phyloP scores from a whole-genome alignment of 1,284 basidiomycete species.

The Mycosarcoma maydis region DNA sequence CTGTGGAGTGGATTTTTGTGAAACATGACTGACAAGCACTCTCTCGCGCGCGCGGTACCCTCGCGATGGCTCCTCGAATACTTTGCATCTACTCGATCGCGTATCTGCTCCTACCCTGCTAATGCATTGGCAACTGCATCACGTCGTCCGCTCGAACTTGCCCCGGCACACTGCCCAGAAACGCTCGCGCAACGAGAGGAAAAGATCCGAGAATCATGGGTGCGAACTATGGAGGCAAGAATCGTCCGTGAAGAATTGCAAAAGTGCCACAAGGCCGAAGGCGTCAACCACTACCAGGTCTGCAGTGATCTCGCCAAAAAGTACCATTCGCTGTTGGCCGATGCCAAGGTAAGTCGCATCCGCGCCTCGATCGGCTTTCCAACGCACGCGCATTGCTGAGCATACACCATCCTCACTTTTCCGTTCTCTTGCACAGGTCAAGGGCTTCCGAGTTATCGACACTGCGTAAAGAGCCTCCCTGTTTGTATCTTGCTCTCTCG shows the following conservation, averaged over 20 bases:
- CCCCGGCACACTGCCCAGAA: conserved; percentile 8
- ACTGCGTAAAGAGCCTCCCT: conserved; percentile 21
- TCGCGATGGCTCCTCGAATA: no score
- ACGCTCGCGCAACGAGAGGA: conserved; percentile 74
- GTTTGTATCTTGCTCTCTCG: no score
- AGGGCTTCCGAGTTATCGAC: conserved; percentile 55
- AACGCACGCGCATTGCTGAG: no score
- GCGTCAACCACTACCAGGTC: conserved; percentile 74
- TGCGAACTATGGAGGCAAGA: conserved; percentile 90
- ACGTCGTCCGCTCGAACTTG: no score
- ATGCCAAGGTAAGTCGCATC: conserved; percentile 85
- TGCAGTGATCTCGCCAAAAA: conserved; percentile 87
- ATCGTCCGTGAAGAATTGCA: conserved; percentile 88
- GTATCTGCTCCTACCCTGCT: not conserved
- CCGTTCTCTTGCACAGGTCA: conserved; percentile 28
- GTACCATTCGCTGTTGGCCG: conserved; percentile 82
- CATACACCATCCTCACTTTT: not conserved
- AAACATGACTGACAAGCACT: no score
- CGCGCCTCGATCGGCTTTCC: no score
- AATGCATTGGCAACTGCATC: not conserved
- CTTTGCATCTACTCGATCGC: no score
- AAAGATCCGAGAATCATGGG: conserved; percentile 89
- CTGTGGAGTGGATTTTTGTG: not conserved
- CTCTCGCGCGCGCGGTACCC: no score
- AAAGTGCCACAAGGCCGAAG: conserved; percentile 90